Evolutionary conservation across 148 eudicot genomes (phyloP).

Genomic region (Linanthus parryae): DNA sequence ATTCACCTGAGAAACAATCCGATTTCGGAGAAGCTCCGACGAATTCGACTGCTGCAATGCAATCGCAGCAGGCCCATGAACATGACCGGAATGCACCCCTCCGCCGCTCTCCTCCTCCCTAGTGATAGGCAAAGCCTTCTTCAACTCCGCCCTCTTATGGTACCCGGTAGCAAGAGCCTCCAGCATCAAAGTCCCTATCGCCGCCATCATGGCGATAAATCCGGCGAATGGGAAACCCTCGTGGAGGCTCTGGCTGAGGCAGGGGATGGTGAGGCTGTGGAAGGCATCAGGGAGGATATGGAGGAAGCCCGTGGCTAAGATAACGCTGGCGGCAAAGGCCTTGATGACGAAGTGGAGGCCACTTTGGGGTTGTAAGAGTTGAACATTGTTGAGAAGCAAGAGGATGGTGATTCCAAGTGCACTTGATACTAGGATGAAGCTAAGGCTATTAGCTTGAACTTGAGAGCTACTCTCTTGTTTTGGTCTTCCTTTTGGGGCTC

Average conservation of each 20-base stretch:
- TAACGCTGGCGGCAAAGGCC: constrained; percentile 16
- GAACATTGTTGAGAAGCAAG: not conserved
- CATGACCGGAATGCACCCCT: not conserved
- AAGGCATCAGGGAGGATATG: constrained; percentile 18
- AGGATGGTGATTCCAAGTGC: constrained; percentile 11
- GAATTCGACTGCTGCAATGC: constrained; percentile 11
- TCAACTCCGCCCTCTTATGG: constrained; percentile 16
- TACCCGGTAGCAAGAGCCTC: constrained; percentile 21
- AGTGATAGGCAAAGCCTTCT: constrained; percentile 12
- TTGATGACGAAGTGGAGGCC: constrained; percentile 11
- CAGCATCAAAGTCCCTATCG: constrained; percentile 15
- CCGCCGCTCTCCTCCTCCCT: constrained; percentile 7
- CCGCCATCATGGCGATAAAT: constrained; percentile 14
- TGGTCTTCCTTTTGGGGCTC: constrained; percentile 8
- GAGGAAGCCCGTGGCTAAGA: constrained; percentile 12
- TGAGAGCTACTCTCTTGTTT: constrained; percentile 11
- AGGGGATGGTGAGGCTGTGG: constrained; percentile 7
- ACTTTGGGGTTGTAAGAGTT: constrained; percentile 2
- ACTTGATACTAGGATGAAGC: constrained; percentile 16
- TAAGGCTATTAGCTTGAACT: constrained; percentile 11
- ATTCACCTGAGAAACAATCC: constrained; percentile 15
- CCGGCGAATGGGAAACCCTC: constrained; percentile 15
- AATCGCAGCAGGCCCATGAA: constrained; percentile 7
- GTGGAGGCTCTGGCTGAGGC: constrained; percentile 8
- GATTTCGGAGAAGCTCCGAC: constrained; percentile 8